Evolutionary conservation across 768 basidiomycete genomes (phyloP).

Genomic region (Auricularia auricula-judae): DNA sequence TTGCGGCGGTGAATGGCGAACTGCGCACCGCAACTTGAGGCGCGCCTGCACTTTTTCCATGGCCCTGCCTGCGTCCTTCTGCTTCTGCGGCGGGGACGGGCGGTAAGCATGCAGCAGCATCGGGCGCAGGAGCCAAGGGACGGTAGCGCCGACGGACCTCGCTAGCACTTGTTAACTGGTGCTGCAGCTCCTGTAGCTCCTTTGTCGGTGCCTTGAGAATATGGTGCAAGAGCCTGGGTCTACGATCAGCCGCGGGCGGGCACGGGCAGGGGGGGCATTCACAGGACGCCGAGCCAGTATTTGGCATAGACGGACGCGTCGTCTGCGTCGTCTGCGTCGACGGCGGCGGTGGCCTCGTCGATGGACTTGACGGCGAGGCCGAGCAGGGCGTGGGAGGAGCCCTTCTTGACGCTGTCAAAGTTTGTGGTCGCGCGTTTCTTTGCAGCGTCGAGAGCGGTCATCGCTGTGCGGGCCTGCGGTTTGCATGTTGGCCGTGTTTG

Average conservation of each 20-base stretch:
- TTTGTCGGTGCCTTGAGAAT: not conserved
- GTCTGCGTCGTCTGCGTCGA: not conserved
- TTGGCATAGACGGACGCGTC: not conserved
- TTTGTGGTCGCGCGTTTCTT: not conserved
- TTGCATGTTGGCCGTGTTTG: too few relatives aligned
- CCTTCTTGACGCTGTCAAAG: constrained; percentile 1
- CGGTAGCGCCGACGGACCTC: not conserved
- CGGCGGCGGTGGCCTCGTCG: not conserved
- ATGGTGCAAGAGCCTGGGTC: not conserved
- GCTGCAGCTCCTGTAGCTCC: not conserved
- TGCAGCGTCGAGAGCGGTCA: not conserved
- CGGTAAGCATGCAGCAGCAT: not conserved
- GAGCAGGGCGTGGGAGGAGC: not conserved
- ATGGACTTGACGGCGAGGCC: not conserved
- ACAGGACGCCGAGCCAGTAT: not conserved
- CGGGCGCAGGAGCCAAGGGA: not conserved
- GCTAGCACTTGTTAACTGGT: not conserved
- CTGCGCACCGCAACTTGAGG: not conserved
- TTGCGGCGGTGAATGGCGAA: not conserved
- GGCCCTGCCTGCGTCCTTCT: not conserved
- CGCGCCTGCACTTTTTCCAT: not conserved
- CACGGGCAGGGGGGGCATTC: not conserved
- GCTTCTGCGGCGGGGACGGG: not conserved
- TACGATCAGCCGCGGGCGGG: not conserved
- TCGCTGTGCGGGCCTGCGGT: not conserved